Percentiles rank a stretch among this genome's conserved stretches.
phyloP scores from a whole-genome alignment of 1,284 basidiomycete genomes.

The Apiotrichum brassicae region DNA sequence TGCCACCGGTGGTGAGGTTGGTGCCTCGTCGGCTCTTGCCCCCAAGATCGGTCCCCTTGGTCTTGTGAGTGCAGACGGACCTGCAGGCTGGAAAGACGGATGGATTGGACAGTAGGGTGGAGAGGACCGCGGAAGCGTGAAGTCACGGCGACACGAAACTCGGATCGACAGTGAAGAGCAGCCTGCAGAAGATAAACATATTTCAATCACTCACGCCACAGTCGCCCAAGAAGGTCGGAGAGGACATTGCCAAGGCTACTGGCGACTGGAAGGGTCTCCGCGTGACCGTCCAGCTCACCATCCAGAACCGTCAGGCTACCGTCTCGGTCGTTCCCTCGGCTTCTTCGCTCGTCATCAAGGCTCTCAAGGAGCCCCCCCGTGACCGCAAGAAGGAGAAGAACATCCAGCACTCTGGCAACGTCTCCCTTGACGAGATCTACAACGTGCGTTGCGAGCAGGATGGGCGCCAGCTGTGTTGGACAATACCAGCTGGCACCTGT shows the following conservation, averaged over 20 bases:
- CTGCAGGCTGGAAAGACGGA: background rate
- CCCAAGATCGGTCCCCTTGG: constrained; percentile 99
- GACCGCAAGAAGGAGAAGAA: constrained; percentile 99
- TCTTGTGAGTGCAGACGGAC: constrained; percentile 65
- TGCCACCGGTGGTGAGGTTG: constrained; percentile 98
- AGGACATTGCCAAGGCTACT: constrained; percentile 99
- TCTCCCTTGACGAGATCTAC: constrained; percentile 89
- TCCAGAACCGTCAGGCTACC: constrained; percentile 99
- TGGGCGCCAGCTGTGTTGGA: no score
- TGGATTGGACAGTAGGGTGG: no score
- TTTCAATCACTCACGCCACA: constrained; percentile 43
- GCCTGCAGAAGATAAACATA: no score
- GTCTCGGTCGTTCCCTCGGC: constrained; percentile 97
- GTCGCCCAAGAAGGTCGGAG: constrained; percentile 99
- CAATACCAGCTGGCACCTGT: no score
- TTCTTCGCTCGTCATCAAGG: constrained; percentile 95
- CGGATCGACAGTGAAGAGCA: background rate
- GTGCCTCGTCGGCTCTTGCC: constrained; percentile 95
- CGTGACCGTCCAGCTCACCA: constrained; percentile 97
- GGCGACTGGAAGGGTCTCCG: constrained; percentile 99
- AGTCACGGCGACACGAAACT: no score
- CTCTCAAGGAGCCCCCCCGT: constrained; percentile 97
- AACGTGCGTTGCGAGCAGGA: no score
- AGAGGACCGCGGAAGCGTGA: no score
- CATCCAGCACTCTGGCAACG: constrained; percentile 96